A percentile compares a stretch with the other conserved stretches of the same genome.
phyloP scores from a whole-genome alignment of 192 early-diverging fungal species.

The Coemansia sp. region DNA sequence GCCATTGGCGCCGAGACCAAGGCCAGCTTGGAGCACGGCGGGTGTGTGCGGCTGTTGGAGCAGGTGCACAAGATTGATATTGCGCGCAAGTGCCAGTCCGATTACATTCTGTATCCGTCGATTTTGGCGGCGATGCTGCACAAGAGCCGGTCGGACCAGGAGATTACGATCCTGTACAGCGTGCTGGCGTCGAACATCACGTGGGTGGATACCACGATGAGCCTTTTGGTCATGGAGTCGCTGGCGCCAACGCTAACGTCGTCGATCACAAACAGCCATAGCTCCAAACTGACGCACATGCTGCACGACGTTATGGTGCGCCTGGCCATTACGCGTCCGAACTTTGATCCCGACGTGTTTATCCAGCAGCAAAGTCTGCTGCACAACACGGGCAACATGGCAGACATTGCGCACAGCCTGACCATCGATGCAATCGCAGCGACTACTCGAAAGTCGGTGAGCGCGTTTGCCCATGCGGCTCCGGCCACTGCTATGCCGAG shows the following conservation, averaged over 20 bases:
- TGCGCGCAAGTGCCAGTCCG: slow-evolving; percentile 47
- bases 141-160: slow-evolving; percentile 46
- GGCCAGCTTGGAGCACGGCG: slow-evolving; percentile 44
- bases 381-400: slow-evolving; percentile 14
- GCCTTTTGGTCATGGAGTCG: slow-evolving; percentile 51
- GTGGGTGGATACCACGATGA: slow-evolving; percentile 50
- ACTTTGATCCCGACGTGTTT: slow-evolving; percentile 55
- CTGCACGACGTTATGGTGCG: slow-evolving; percentile 53
- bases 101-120: slow-evolving; percentile 54
- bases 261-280: slow-evolving; percentile 38
- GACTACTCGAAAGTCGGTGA: slow-evolving; percentile 46
- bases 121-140: slow-evolving; percentile 51
- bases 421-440: slow-evolving; percentile 41
- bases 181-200: slow-evolving; percentile 47
- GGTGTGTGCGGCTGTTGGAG: slow-evolving; percentile 43
- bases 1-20: slow-evolving; percentile 25
- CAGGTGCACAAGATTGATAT: slow-evolving; percentile 47
- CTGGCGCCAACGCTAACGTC: slow-evolving; percentile 44
- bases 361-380: slow-evolving; percentile 46
- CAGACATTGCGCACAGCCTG: slow-evolving; percentile 34
- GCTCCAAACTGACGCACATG: slow-evolving; percentile 50
- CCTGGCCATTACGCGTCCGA: slow-evolving; percentile 47
- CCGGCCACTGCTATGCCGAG: slow-evolving; percentile 27
- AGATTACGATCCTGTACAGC: slow-evolving; percentile 50
- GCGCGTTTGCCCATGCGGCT: not conserved